Conservation (phyloP, 2,329 filamentous ascomycete species). For the Monilinia vaccinii-corymbosi region DNA sequence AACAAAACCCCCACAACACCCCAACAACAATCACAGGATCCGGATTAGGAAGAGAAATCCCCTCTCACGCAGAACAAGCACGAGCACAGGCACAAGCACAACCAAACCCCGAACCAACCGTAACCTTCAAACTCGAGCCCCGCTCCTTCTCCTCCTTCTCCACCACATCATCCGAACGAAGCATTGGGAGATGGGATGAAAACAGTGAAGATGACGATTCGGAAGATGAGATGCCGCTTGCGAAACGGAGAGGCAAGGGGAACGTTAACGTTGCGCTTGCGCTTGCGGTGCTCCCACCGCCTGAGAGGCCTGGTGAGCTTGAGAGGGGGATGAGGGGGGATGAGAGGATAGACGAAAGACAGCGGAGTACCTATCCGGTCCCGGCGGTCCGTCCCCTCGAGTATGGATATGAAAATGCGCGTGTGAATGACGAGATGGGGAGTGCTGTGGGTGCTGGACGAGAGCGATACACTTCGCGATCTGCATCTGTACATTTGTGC, state of each 20-base stretch:
- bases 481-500: too few species aligned
- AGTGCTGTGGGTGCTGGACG: too few species aligned
- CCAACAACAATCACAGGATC: background rate
- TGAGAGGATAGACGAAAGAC: too few species aligned
- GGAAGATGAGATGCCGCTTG: conserved; percentile 23
- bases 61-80: too few species aligned
- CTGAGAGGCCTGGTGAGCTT: background rate
- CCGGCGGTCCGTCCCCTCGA: too few species aligned
- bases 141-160: background rate
- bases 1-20: background rate
- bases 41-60: too few species aligned
- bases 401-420: too few species aligned
- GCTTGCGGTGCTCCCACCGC: too few species aligned
- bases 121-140: background rate
- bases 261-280: background rate
- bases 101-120: background rate
- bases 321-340: too few species aligned
- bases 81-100: background rate
- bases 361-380: too few species aligned
- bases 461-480: too few species aligned
- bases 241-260: conserved; percentile 13
- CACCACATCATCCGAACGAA: background rate
- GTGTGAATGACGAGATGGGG: too few species aligned
- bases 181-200: background rate
- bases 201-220: conserved; percentile 6